These are phyloP conservation scores for Penicillium sp. DNA, from an alignment of 2,329 filamentous ascomycete species.

Conservation along the genomic window DNA sequence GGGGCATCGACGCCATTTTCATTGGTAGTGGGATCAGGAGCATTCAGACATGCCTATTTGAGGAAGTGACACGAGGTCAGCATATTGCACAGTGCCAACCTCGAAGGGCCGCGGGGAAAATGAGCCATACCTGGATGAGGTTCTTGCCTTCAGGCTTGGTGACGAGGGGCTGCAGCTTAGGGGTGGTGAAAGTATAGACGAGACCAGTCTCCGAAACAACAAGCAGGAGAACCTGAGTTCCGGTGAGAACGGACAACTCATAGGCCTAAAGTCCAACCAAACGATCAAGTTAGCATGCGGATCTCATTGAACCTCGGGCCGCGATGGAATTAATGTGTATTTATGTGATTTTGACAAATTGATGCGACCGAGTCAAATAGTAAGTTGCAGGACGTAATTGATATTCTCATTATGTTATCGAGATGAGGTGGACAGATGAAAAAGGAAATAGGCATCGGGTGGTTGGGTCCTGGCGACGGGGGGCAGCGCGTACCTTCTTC, in stretches of 20 bases:
- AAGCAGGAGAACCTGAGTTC: slow-evolving; percentile 91
- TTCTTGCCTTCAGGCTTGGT: slow-evolving; percentile 99
- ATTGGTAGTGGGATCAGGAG: slow-evolving; percentile 79
- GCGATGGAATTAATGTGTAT: neutral
- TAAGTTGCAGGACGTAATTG: neutral
- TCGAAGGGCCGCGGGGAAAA: neutral
- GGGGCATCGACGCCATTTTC: slow-evolving; percentile 74
- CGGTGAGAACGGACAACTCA: slow-evolving; percentile 92
- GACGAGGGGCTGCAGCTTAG: slow-evolving; percentile 94
- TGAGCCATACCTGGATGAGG: slow-evolving; percentile 76
- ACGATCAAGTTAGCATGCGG: neutral
- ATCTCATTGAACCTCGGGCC: neutral
- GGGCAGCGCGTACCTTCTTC: slow-evolving; percentile 76
- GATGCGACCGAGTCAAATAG: neutral
- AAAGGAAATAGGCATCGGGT: neutral
- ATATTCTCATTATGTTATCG: no score
- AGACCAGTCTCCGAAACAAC: slow-evolving; percentile 96
- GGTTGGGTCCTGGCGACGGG: slow-evolving; percentile 22
- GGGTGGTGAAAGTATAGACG: slow-evolving; percentile 97
- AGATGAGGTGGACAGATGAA: neutral
- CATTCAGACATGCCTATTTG: slow-evolving; percentile 89
- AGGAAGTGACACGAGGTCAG: slow-evolving; percentile 13
- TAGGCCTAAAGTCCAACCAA: slow-evolving; percentile 63
- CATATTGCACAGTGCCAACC: neutral
- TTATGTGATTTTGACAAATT: neutral